Percentiles rank a stretch among this genome's conserved stretches.
These are phyloP conservation scores for Prillingera fragicola DNA, from an alignment of 1,284 basidiomycete species.

Conservation along the genomic window DNA sequence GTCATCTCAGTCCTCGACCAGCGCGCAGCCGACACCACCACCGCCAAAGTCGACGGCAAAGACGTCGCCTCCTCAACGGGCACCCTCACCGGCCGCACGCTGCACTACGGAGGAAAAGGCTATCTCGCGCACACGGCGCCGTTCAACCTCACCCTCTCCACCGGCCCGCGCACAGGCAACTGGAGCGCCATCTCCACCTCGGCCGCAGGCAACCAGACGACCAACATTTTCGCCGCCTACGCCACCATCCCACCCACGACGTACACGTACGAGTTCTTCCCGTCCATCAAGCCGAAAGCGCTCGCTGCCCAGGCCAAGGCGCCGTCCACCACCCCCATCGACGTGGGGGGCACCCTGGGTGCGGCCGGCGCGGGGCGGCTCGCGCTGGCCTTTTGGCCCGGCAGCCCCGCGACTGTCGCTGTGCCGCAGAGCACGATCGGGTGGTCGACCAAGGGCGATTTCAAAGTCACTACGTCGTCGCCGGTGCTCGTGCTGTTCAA, in stretches of 20 bases:
- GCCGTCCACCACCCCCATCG: constrained; percentile 11
- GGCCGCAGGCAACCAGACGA: constrained; percentile 52
- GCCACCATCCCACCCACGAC: constrained; percentile 30
- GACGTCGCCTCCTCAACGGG: background rate
- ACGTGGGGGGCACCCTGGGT: constrained; percentile 12
- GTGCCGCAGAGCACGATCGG: constrained; percentile 19
- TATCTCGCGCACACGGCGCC: constrained; percentile 26
- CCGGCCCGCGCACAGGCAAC: constrained; percentile 54
- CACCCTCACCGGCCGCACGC: constrained; percentile 16
- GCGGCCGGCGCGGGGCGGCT: constrained; percentile 16
- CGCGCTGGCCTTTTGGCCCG: constrained; percentile 22
- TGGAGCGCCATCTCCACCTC: constrained; percentile 65
- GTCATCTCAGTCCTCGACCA: constrained; percentile 64
- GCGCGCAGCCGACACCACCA: constrained; percentile 47
- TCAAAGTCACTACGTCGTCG: constrained; percentile 49
- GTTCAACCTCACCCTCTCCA: constrained; percentile 49
- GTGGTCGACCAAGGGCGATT: constrained; percentile 26
- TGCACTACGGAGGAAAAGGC: constrained; percentile 31
- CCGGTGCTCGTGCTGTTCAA: constrained; percentile 53
- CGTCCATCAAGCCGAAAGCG: constrained; percentile 41
- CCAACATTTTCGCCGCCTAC: constrained; percentile 61
- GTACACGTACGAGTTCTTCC: constrained; percentile 56
- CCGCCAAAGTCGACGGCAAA: constrained; percentile 50
- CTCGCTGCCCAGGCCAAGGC: constrained; percentile 7
- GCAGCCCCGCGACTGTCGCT: background rate